Base-by-base conservation (phyloP, 192 early-diverging fungal genomes). In the Funneliformis geosporum region DNA sequence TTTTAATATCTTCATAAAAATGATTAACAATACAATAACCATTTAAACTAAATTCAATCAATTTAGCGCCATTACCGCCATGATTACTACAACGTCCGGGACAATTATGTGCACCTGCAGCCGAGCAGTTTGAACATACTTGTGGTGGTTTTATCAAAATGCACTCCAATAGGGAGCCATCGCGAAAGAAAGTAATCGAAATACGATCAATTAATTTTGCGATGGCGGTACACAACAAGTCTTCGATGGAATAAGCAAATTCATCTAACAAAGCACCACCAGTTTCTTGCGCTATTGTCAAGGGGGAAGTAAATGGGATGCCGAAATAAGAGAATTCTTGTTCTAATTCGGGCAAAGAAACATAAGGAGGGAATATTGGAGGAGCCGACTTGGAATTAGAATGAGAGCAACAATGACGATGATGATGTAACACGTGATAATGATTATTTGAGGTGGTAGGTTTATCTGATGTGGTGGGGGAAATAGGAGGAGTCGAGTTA, bases 21-120 rank as follows among this genome's bases (percentile, higher is more conserved):
- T 77, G 64, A 44, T 77, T 77, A 33, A 77, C 46, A 27, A 77
- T 77, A 47, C 76, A 77, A 50, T 77, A 77, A 47, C 76, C 76
- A 64, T 77, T 77, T 16, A 66, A 18, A 39, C 42, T 47, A 50
- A 66, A 77, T 47, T 77, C 64, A 27, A 21, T 64, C n/a, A 77
- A 67, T 64, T 66, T 77, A 68, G 18, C 11, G 28, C 69, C 43
- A 40, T 23, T 23, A 28, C 25, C 8, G 27, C 18, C 18, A 27
- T 23, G 10, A 28, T 28, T 64, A 64, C 27, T 64, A 64, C 23
- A 8, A 64, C 25, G 27, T 64, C 27, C 27, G 3, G 61, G 11
- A 27, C n/a, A 62, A n/a, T 25, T 25, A 9, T 2, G 8, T n/a
- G 21, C 0, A 33, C 33, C 33, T 9, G 60, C 23, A 25, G 8